A percentile compares a stretch with the other conserved stretches of the same genome.
Conservation (phyloP, 2,329 filamentous ascomycete genomes). For the Xylariaceae sp. region DNA sequence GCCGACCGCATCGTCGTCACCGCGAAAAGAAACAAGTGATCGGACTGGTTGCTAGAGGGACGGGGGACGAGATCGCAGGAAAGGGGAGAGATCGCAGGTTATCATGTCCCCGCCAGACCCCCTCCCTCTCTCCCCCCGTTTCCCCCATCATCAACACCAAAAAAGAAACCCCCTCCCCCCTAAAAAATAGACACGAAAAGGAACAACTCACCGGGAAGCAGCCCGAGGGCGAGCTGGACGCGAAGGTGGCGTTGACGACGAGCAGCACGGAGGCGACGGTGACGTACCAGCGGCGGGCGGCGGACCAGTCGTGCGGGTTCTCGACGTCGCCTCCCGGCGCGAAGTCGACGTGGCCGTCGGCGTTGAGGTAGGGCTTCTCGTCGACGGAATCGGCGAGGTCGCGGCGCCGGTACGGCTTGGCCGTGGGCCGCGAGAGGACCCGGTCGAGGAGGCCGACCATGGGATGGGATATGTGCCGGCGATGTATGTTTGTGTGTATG, state of each 20-base stretch:
- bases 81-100: no score
- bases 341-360: constrained; percentile 44
- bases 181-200: no score
- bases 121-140: no score
- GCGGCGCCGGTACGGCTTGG: constrained; percentile 43
- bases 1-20: neutral
- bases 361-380: constrained; percentile 35
- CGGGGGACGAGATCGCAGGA: no score
- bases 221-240: constrained; percentile 33
- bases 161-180: no score
- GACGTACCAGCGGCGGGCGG: constrained; percentile 30
- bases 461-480: no score
- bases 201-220: constrained; percentile 23
- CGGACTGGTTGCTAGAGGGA: no score
- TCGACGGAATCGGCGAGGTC: constrained; percentile 24
- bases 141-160: no score
- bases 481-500: no score
- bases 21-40: neutral
- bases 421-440: constrained; percentile 41
- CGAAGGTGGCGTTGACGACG: constrained; percentile 49
- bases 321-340: constrained; percentile 41
- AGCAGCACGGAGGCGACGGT: constrained; percentile 36
- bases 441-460: constrained; percentile 34
- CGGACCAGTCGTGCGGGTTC: constrained; percentile 42
- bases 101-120: no score